A percentile compares a stretch with the other conserved stretches of the same genome.
Conservation (phyloP, 192 early-diverging fungal species). For the Entomortierella beljakovae region DNA sequence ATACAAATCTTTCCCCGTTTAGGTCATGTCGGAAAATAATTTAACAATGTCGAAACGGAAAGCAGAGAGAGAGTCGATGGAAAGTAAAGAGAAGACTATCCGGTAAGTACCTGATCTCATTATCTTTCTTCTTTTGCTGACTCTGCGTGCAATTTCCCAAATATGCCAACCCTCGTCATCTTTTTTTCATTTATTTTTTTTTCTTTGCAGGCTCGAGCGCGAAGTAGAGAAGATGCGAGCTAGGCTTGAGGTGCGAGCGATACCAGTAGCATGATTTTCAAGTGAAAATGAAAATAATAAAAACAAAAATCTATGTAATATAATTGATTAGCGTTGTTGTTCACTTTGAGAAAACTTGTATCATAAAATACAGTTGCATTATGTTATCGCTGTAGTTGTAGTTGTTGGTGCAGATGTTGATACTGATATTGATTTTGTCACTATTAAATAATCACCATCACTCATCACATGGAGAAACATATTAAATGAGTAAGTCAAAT, state of each 20-base stretch:
- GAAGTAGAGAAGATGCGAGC: constrained; percentile 56
- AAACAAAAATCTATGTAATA: constrained; percentile 1
- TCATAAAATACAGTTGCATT: background rate
- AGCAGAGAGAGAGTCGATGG: constrained; percentile 51
- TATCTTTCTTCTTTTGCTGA: background rate
- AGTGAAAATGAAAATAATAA: background rate
- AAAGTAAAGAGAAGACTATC: constrained; percentile 42
- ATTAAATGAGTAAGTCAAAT: too few species aligned
- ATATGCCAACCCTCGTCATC: background rate
- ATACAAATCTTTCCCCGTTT: too few species aligned
- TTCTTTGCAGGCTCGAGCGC: constrained; percentile 38
- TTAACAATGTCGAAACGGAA: constrained; percentile 50
- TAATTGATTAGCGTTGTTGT: background rate
- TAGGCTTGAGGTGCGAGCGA: constrained; percentile 31
- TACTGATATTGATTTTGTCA: too few species aligned
- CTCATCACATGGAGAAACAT: too few species aligned
- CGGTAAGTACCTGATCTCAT: constrained; percentile 14
- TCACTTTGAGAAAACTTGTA: background rate
- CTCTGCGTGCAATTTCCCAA: background rate
- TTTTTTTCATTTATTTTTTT: background rate
- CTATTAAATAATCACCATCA: too few species aligned
- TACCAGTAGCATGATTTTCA: constrained; percentile 35
- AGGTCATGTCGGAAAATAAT: constrained; percentile 50
- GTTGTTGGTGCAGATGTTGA: too few species aligned
- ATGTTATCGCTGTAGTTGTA: too few species aligned